Evolutionary conservation across 2,329 filamentous ascomycete species (phyloP).

Genomic region (Dactylellina haptotyla): DNA sequence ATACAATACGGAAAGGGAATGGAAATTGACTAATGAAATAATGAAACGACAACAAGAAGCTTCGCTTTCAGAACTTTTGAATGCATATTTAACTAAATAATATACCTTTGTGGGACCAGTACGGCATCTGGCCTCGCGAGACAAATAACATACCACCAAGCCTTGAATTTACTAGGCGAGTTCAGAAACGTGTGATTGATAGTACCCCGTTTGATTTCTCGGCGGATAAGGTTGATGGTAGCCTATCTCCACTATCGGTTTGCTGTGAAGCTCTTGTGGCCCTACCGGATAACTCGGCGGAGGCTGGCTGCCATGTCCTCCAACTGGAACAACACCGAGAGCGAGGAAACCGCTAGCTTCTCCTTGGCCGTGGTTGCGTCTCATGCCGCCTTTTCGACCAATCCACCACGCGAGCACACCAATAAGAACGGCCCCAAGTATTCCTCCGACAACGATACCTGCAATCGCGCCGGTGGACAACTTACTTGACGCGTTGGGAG

Average conservation of each 20-base stretch:
- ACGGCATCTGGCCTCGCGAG: too few species aligned
- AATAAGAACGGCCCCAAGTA: not conserved
- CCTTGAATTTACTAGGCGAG: not conserved
- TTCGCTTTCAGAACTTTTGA: too few species aligned
- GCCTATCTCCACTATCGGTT: too few species aligned
- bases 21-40: too few species aligned
- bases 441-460: slow-evolving; percentile 10
- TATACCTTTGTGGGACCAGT: too few species aligned
- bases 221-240: too few species aligned
- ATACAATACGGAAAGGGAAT: too few species aligned
- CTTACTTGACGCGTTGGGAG: not conserved
- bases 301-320: not conserved
- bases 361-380: not conserved
- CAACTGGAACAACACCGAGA: not conserved
- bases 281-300: not conserved
- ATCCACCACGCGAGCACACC: slow-evolving; percentile 14
- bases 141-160: not conserved
- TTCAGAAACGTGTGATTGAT: not conserved
- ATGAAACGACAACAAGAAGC: too few species aligned
- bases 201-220: not conserved
- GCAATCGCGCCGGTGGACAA: slow-evolving; percentile 8
- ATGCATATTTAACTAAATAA: too few species aligned
- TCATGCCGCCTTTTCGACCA: slow-evolving; percentile 11
- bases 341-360: not conserved
- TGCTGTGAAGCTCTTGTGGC: too few species aligned